Evolutionary conservation across 2,329 filamentous ascomycete species (phyloP), one percentile per base, ranked within the genome.

Genomic region (Penicillium sp.): DNA sequence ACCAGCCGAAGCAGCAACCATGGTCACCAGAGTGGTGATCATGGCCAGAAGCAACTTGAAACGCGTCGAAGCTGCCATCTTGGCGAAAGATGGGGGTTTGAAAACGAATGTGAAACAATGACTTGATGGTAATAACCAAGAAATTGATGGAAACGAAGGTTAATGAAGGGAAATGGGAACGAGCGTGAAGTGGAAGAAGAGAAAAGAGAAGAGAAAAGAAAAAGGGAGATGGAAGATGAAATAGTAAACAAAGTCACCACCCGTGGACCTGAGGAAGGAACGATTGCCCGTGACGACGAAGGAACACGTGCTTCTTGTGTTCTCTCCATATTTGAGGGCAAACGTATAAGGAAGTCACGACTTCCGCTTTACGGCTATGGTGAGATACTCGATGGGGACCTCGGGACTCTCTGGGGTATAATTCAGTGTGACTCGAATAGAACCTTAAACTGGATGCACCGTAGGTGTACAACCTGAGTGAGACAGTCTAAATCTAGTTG

Each of bases 1-100:
- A 55, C 54, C 46, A 37, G 39, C 37, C 6, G 31, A 26, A 9
- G 43, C 48, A 17, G 52, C 48, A 33, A 50, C 50, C 9, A 57
- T 48, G 47, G 47, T 38, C 31, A 53, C 53, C 40, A 63, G 41
- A n/a, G 59, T 54, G 34, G 61, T 39, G 51, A 56, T 52, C 26
- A 64, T 13, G 15, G 59, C 48, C 22, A 64, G 34, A 15, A 47
- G 58, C 28, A 17, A 53, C 33, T 48, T 60, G 37, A 51, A 35
- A 38, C 43, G 41, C 37, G 49, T 40, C 55, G 52, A 17, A 37
- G 57, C 33, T 29, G 17, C 44, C 48, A 51, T 51, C 9, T 26
- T 51, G 31, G 4, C 10, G 7, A 17, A 9, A 15, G 29, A 7
- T 4, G 6, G 6, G 7, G 5, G 6, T 24, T 26, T n/a, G 4